Evolutionary conservation across 2,329 filamentous ascomycete species (phyloP).

Genomic region (Fusarium annulatum): DNA sequence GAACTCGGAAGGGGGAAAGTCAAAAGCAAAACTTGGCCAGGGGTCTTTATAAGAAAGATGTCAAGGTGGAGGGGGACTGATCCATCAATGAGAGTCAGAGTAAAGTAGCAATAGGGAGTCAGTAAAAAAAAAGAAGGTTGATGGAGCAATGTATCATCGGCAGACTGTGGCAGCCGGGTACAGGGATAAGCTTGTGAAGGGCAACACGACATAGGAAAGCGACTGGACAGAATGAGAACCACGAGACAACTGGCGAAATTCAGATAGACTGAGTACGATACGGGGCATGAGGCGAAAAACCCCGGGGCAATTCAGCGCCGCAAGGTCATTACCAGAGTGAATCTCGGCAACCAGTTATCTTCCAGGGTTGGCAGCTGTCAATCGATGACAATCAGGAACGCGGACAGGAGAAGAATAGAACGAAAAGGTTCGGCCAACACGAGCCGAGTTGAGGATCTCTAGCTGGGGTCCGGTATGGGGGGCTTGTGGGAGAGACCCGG

Average conservation of each 20-base stretch:
- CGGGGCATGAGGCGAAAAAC: constrained; percentile 25
- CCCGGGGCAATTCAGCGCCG: constrained; percentile 12
- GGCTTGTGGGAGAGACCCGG: constrained; percentile 9
- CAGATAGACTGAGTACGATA: constrained; percentile 25
- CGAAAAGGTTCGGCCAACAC: constrained; percentile 20
- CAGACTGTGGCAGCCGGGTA: constrained; percentile 6
- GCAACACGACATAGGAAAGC: constrained; percentile 29
- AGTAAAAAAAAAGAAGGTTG: constrained; percentile 6
- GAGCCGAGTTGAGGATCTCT: constrained; percentile 16
- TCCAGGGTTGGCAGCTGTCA: constrained; percentile 2
- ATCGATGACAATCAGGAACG: constrained; percentile 15
- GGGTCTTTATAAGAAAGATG: constrained; percentile 27
- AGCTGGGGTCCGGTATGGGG: constrained; percentile 18
- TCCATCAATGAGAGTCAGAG: constrained; percentile 7
- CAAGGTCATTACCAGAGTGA: constrained; percentile 17
- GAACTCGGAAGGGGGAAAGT: constrained; percentile 19
- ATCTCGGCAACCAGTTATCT: constrained; percentile 21
- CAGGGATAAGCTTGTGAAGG: constrained; percentile 39
- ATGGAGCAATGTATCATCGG: constrained; percentile 32
- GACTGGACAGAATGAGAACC: constrained; percentile 27
- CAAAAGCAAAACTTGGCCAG: constrained; percentile 38
- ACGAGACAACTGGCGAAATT: constrained; percentile 17
- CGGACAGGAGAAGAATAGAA: constrained; percentile 6
- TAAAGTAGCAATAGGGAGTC: constrained; percentile 15
- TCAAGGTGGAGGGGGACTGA: constrained; percentile 14